Evolutionary conservation across 2,329 filamentous ascomycete genomes (phyloP).

Genomic region (Paraphoma chrysanthemicola): DNA sequence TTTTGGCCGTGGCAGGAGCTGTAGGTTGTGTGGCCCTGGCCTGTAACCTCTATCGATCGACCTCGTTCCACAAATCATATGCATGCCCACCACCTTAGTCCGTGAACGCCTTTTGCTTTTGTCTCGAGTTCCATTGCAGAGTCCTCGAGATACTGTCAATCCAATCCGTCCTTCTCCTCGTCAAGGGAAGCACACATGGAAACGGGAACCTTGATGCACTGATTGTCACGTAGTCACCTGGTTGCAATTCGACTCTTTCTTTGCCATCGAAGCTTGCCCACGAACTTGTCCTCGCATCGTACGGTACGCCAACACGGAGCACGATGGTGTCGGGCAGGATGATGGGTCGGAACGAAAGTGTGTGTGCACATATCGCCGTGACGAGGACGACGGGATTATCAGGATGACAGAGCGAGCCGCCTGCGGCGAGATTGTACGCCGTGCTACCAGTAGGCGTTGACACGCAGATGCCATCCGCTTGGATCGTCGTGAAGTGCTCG

Average conservation of each 20-base stretch:
- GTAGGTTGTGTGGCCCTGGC: too few relatives aligned
- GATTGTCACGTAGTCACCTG: conserved; percentile 85
- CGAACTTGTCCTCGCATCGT: conserved; percentile 83
- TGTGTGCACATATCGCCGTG: conserved; percentile 93
- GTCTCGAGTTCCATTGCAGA: conserved; percentile 80
- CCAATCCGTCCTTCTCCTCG: conserved; percentile 77
- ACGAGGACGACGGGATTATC: conserved; percentile 97
- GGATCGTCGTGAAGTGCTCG: conserved; percentile 91
- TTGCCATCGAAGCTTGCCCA: conserved; percentile 99
- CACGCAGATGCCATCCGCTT: conserved; percentile 91
- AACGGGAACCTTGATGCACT: conserved; percentile 83
- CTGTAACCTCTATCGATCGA: too few relatives aligned
- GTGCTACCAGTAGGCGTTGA: conserved; percentile 94
- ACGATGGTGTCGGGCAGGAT: conserved; percentile 97
- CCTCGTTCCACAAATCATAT: too few relatives aligned
- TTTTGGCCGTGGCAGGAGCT: too few relatives aligned
- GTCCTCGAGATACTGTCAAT: conserved; percentile 81
- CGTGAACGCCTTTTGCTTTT: conserved; percentile 70
- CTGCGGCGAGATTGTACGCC: conserved; percentile 93
- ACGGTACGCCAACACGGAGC: conserved; percentile 90
- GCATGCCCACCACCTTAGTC: conserved; percentile 22
- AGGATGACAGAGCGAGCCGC: conserved; percentile 93
- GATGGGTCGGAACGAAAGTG: conserved; percentile 93
- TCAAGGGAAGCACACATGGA: conserved; percentile 75
- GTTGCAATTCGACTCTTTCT: conserved; percentile 75